Percentiles rank a stretch among this genome's conserved stretches.
Evolutionary conservation across 208 protist genomes (phyloP).

Genomic region (Acanthamoeba culbertsoni): DNA sequence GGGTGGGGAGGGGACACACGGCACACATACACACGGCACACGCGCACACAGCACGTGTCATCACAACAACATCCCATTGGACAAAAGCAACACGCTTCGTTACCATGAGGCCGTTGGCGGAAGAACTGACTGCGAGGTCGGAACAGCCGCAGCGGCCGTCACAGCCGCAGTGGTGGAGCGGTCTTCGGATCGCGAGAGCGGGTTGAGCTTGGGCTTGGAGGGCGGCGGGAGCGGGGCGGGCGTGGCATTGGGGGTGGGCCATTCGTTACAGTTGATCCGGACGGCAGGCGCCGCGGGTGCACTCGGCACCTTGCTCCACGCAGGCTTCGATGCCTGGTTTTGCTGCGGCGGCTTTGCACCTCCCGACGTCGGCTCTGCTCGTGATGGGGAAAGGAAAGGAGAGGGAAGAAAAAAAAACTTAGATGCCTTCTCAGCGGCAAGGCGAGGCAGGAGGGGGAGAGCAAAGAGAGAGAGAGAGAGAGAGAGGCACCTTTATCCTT

Average conservation of each 20-base stretch:
- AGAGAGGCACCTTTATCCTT: too few species aligned
- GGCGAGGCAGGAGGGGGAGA: too few species aligned
- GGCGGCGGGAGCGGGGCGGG: background rate
- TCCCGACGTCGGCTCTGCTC: background rate
- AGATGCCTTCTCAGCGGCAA: too few species aligned
- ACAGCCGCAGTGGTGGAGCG: background rate
- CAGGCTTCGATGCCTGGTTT: background rate
- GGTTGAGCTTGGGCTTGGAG: background rate
- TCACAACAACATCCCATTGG: background rate
- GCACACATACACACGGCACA: background rate
- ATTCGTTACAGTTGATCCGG: constrained; percentile 8
- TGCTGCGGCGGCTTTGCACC: background rate
- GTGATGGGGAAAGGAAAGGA: background rate
- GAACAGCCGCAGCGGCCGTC: too few species aligned
- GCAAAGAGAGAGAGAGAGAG: too few species aligned
- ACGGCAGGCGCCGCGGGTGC: background rate
- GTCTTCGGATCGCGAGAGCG: constrained; percentile 15
- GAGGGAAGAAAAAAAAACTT: background rate
- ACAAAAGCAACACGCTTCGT: background rate
- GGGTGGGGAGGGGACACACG: background rate
- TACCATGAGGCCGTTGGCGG: constrained; percentile 28
- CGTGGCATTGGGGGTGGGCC: background rate
- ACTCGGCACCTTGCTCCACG: background rate
- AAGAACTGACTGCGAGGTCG: background rate
- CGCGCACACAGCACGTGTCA: too few species aligned